These are phyloP conservation scores for Eruca vesicaria DNA, from an alignment of 441 rosid genomes.

Conservation along the genomic window DNA sequence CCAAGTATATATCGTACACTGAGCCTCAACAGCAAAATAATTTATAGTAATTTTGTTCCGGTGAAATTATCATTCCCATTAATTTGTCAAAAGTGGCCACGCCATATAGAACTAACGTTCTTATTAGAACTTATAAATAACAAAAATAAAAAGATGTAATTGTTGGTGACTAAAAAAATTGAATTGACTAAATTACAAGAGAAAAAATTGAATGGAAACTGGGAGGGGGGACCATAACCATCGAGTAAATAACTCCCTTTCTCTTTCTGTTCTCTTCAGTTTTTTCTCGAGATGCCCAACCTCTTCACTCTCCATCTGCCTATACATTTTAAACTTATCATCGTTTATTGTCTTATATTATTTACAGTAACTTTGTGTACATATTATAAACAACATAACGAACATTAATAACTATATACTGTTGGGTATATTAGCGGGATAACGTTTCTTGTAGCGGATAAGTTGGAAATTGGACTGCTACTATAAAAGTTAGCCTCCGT, in stretches of 20 bases:
- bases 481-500: too few species aligned
- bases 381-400: background rate
- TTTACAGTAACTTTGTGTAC: background rate
- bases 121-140: background rate
- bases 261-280: conserved; percentile 31
- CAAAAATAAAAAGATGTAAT: background rate
- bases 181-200: background rate
- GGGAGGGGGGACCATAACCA: conserved; percentile 32
- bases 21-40: too few species aligned
- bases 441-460: too few species aligned
- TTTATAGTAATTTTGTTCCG: background rate
- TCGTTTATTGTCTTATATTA: background rate
- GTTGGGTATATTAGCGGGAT: too few species aligned
- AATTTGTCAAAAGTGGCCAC: background rate
- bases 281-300: conserved; percentile 32
- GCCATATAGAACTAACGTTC: background rate
- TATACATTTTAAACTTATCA: background rate
- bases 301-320: conserved; percentile 19
- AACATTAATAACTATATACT: background rate
- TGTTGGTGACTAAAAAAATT: background rate
- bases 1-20: background rate
- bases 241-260: conserved; percentile 16
- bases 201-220: conserved; percentile 12
- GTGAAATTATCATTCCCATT: background rate
- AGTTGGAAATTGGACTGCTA: too few species aligned